A percentile compares a stretch with the other conserved stretches of the same genome.
These are phyloP conservation scores for Urochloa ruziziensis DNA, from an alignment of 176 grass and related monocot species.

Conservation along the genomic window DNA sequence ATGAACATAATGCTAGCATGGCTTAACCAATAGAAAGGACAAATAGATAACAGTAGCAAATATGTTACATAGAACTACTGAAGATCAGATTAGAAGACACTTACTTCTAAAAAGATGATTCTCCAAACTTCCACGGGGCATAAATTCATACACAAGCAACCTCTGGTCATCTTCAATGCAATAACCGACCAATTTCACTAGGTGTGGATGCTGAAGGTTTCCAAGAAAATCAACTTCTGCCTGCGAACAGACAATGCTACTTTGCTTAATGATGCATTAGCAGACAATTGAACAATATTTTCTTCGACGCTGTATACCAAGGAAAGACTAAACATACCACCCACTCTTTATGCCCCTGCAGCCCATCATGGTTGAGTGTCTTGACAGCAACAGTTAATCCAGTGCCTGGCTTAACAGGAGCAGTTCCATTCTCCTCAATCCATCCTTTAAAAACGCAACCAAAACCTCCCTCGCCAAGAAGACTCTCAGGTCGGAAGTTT, in stretches of 20 bases:
- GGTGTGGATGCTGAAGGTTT: slow-evolving; percentile 91
- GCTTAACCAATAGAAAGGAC: neutral
- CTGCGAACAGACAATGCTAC: slow-evolving; percentile 37
- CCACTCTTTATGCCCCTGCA: slow-evolving; percentile 99
- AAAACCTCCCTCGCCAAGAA: slow-evolving; percentile 97
- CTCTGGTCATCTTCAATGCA: slow-evolving; percentile 99
- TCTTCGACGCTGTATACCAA: neutral
- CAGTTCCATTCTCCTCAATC: slow-evolving; percentile 99
- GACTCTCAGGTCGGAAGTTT: slow-evolving; percentile 96
- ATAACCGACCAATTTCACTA: slow-evolving; percentile 97
- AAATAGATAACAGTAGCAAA: neutral
- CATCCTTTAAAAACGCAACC: slow-evolving; percentile 99
- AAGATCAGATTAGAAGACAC: neutral
- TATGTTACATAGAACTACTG: neutral
- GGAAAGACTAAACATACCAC: slow-evolving; percentile 68
- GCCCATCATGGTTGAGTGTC: slow-evolving; percentile 97
- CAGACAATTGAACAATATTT: slow-evolving; percentile 18
- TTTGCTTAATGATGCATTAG: slow-evolving; percentile 20
- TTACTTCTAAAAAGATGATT: slow-evolving; percentile 99
- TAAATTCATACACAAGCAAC: slow-evolving; percentile 97
- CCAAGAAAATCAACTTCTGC: slow-evolving; percentile 99
- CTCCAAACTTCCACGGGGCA: slow-evolving; percentile 98
- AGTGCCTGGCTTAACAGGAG: slow-evolving; percentile 94
- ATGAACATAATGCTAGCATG: neutral
- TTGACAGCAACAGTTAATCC: slow-evolving; percentile 97